Evolutionary conservation across 306 rosid species (phyloP).

Genomic region (Vigna nakashimae): DNA sequence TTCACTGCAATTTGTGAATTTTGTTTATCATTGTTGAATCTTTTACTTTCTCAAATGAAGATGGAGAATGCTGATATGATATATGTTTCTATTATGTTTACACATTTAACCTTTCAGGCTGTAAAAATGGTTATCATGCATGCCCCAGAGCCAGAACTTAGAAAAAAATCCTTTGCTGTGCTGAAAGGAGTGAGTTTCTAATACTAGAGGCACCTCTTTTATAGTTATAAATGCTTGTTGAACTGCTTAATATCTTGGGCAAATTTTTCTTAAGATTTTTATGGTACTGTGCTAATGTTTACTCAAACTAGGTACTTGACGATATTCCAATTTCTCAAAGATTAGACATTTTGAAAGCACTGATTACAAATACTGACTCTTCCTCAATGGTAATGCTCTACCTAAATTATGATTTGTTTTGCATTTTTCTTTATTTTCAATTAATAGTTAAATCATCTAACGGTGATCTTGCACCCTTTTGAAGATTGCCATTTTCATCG

Average conservation of each 20-base stretch:
- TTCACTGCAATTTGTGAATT: conserved; percentile 20
- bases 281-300: conserved; percentile 37
- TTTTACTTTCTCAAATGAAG: conserved; percentile 15
- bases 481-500: conserved; percentile 83
- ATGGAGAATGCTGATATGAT: conserved; percentile 20
- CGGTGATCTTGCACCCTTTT: conserved; percentile 40
- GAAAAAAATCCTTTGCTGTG: conserved; percentile 71
- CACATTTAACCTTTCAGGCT: conserved; percentile 65
- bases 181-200: conserved; percentile 68
- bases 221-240: conserved; percentile 10
- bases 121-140: conserved; percentile 72
- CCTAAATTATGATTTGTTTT: conserved; percentile 36
- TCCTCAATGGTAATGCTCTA: conserved; percentile 77
- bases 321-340: conserved; percentile 75
- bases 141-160: conserved; percentile 62
- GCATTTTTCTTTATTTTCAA: conserved; percentile 7
- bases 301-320: conserved; percentile 67
- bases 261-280: conserved; percentile 24
- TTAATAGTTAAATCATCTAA: conserved; percentile 40
- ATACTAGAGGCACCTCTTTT: conserved; percentile 7
- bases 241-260: conserved; percentile 16
- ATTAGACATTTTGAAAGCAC: conserved; percentile 69
- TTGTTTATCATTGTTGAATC: conserved; percentile 17
- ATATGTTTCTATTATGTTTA: conserved; percentile 34
- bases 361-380: conserved; percentile 74